Evolutionary conservation across 257 asterid species (phyloP).

Genomic region (Fraxinus cuspidata): DNA sequence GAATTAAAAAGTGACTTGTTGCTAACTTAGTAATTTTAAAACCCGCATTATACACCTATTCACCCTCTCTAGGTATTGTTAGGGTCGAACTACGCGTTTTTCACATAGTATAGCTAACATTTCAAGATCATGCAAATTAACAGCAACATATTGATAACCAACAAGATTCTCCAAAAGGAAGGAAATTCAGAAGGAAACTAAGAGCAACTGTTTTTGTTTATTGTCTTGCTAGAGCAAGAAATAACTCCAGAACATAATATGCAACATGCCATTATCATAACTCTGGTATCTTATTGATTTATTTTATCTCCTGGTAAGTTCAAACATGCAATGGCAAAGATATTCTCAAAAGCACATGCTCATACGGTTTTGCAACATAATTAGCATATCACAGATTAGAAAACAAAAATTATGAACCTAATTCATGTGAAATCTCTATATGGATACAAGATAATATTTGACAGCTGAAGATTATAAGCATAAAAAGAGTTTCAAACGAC

Average conservation of each 20-base stretch:
- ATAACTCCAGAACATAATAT: background rate
- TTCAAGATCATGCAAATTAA: background rate
- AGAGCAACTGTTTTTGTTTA: background rate
- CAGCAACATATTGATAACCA: background rate
- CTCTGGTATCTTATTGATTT: background rate
- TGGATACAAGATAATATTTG: background rate
- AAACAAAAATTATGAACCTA: background rate
- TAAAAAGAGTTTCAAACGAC: background rate
- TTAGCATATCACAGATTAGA: background rate
- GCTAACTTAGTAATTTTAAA: too few species aligned
- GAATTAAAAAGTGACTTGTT: too few species aligned
- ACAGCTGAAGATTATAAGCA: background rate
- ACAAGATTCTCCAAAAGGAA: background rate
- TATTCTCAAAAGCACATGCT: background rate
- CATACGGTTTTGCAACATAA: background rate
- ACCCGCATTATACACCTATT: too few species aligned
- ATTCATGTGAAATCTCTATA: constrained; percentile 8
- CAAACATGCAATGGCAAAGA: background rate
- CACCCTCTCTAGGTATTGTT: too few species aligned
- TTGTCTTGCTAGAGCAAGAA: background rate
- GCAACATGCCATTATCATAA: background rate
- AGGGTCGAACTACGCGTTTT: too few species aligned
- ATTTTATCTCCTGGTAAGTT: background rate
- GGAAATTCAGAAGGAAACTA: background rate
- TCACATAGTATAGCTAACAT: background rate